Percentiles rank a stretch among this genome's conserved stretches.
phyloP scores from a whole-genome alignment of 1,284 basidiomycete genomes.

The Clitocybe nebularis region DNA sequence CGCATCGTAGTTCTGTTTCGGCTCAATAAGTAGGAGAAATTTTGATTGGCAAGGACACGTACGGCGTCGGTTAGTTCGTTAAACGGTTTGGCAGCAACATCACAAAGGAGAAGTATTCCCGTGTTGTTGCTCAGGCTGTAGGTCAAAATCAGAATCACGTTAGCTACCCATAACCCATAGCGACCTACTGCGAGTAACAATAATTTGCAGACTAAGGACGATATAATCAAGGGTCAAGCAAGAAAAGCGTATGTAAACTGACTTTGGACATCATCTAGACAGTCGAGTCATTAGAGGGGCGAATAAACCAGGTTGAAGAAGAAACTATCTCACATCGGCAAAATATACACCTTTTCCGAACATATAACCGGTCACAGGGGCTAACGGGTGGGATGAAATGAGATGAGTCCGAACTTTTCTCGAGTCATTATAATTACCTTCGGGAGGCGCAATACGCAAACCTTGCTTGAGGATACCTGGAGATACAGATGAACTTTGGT shows the following conservation, averaged over 20 bases:
- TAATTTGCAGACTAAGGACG: constrained; percentile 50
- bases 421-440: constrained; percentile 34
- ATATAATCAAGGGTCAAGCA: background rate
- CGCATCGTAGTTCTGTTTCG: constrained; percentile 42
- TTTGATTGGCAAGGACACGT: constrained; percentile 9
- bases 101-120: constrained; percentile 55
- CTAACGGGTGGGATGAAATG: constrained; percentile 20
- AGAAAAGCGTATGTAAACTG: constrained; percentile 8
- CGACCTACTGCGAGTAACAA: constrained; percentile 48
- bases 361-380: constrained; percentile 60
- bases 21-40: background rate
- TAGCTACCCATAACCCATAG: no score
- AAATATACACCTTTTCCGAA: constrained; percentile 71
- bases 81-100: constrained; percentile 55
- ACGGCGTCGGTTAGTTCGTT: constrained; percentile 43
- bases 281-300: constrained; percentile 6
- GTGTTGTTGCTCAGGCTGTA: constrained; percentile 46
- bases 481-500: background rate
- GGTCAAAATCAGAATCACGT: no score
- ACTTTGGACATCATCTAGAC: constrained; percentile 62
- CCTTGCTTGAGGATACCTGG: constrained; percentile 62
- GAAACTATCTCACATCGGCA: constrained; percentile 46
- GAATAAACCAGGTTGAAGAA: background rate
- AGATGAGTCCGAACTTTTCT: background rate
- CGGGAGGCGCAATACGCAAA: constrained; percentile 64